A percentile compares a stretch with the other conserved stretches of the same genome.
These are phyloP conservation scores for Penicillium sp. DNA, from an alignment of 2,329 filamentous ascomycete species.

Conservation along the genomic window DNA sequence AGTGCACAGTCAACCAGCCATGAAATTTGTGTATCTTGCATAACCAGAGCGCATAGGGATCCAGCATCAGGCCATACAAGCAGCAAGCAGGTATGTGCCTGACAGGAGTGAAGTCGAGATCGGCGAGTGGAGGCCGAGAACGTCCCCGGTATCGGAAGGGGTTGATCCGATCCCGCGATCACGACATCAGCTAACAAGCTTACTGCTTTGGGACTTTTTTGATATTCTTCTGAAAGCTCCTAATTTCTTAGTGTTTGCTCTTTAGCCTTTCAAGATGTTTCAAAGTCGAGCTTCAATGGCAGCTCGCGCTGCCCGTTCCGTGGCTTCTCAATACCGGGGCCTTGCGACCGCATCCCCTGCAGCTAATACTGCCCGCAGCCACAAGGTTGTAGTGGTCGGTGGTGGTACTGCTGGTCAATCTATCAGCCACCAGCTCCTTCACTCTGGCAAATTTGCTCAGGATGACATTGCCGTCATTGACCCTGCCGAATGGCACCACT, in stretches of 20 bases:
- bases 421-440: slow-evolving; percentile 68
- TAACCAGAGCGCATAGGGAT: no score
- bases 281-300: slow-evolving; percentile 24
- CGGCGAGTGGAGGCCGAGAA: slow-evolving; percentile 1
- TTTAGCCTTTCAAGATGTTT: slow-evolving; percentile 25
- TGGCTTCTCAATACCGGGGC: slow-evolving; percentile 13
- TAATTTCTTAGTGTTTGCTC: not conserved
- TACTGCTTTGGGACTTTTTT: not conserved
- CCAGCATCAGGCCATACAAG: no score
- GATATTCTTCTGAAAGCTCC: not conserved
- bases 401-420: slow-evolving; percentile 66
- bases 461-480: slow-evolving; percentile 67
- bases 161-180: slow-evolving; percentile 10
- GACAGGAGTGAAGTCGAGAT: not conserved
- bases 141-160: slow-evolving; percentile 6
- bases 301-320: slow-evolving; percentile 24
- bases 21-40: no score
- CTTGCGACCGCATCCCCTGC: slow-evolving; percentile 39
- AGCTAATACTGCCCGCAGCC: slow-evolving; percentile 43
- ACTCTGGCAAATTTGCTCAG: slow-evolving; percentile 55
- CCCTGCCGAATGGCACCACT: slow-evolving; percentile 64
- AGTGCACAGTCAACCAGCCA: no score
- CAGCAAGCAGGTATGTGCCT: no score
- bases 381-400: slow-evolving; percentile 68
- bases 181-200: slow-evolving; percentile 7